Conservation (phyloP, 805 yeast genomes). For the Candida piceae region DNA sequence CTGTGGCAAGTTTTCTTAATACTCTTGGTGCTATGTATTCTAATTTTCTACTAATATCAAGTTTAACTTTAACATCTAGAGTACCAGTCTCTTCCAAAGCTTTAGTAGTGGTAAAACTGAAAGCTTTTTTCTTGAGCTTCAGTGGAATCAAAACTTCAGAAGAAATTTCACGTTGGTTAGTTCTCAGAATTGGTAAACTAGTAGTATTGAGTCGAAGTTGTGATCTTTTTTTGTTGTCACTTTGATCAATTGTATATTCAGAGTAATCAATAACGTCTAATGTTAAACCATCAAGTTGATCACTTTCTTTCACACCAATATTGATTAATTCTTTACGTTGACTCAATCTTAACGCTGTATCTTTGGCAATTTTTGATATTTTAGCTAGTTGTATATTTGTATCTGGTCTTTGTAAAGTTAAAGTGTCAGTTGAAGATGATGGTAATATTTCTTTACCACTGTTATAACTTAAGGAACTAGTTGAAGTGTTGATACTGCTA, state of each 20-base stretch:
- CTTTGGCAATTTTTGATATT: conserved; percentile 11
- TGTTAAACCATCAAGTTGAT: conserved; percentile 15
- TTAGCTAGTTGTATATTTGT: conserved; percentile 14
- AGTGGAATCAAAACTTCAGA: conserved; percentile 8
- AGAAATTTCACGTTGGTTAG: neutral
- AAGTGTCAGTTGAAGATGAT: too few relatives aligned
- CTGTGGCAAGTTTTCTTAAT: conserved; percentile 12
- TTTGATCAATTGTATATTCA: conserved; percentile 6
- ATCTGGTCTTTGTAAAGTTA: too few relatives aligned
- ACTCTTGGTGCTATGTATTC: conserved; percentile 17
- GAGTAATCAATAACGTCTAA: conserved; percentile 9
- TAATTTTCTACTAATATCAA: conserved; percentile 8
- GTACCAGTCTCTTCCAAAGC: conserved; percentile 10
- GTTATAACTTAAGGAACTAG: too few relatives aligned
- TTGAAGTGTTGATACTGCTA: too few relatives aligned
- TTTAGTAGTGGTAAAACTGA: conserved; percentile 13
- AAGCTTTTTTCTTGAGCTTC: conserved; percentile 12
- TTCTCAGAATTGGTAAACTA: neutral
- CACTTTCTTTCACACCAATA: conserved; percentile 17
- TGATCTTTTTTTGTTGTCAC: conserved; percentile 11
- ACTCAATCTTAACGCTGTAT: conserved; percentile 10
- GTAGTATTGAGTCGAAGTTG: conserved; percentile 14
- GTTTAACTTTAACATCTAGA: conserved; percentile 3
- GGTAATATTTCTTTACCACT: too few relatives aligned
- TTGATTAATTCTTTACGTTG: conserved; percentile 11